Base-by-base conservation (phyloP, 2,329 filamentous ascomycete species). In the Pseudogymnoascus sp. region DNA sequence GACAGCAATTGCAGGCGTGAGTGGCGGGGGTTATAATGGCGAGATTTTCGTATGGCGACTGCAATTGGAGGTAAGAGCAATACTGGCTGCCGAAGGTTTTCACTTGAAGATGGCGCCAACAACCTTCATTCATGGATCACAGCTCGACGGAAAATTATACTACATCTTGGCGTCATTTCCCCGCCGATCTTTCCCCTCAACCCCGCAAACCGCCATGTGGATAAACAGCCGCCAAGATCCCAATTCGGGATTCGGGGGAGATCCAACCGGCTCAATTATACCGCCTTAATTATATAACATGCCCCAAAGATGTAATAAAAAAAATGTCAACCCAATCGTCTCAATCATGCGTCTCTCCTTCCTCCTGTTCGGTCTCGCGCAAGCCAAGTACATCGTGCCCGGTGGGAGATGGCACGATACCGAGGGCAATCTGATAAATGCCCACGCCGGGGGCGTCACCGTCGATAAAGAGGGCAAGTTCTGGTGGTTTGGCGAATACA, bases 401-500 rank as follows among this genome's bases (percentile, higher is more conserved):
- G 84, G 84, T 3, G 84, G 77, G 0, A 75, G 83, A 70, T 88
- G 85, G 85, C 77, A 74, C 17, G 84, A 86, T 66, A 87, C 82
- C 0, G 78, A 84, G 2, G 83, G 83, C 0, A 79, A 82, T n/a
- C 70, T 85, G 11, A 79, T 87, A 62, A 87, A 85, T 61, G 84
- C 84, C 1, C 84, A 88, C 69, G 85, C 84, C 1, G 84, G 84
- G 1, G 80, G 79, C 11, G 75, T 87, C 6, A 79, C 79, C 0
- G 70, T 82, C 0, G 82, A 86, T 42, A 72, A 80, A 40, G 77
- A 78, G 4, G 80, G 80, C 15, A 82, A 78, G 64, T 87, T 84
- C 70, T 87, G 80, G 73, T 81, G 79, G 77, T 87, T 86, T 63
- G 84, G 84, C 37, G 84, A 87, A 69, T 82, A 85, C 73, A 87